phyloP scores from a whole-genome alignment of 73 alveolate species.

The Effrenium voratum region DNA sequence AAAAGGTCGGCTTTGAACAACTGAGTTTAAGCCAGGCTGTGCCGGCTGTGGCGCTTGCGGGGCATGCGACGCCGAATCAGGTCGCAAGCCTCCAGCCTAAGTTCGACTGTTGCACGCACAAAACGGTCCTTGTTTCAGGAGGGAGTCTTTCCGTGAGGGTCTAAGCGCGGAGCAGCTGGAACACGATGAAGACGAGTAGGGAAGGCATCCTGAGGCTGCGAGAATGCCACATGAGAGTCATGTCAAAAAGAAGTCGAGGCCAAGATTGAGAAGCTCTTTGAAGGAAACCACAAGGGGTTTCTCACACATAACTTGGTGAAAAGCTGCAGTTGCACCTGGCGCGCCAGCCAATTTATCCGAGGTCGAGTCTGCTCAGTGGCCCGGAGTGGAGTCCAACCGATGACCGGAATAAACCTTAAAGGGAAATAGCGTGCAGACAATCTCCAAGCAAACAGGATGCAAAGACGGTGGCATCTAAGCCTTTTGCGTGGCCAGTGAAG shows the following conservation, averaged over 20 bases:
- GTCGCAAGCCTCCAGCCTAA: slow-evolving; percentile 58
- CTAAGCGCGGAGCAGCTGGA: slow-evolving; percentile 21
- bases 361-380: slow-evolving; percentile 65
- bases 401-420: slow-evolving; percentile 95
- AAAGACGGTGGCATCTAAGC: neutral
- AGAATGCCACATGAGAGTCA: neutral
- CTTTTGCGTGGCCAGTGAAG: slow-evolving; percentile 96
- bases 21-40: neutral
- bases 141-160: neutral
- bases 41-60: neutral
- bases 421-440: neutral
- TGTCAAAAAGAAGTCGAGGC: no score
- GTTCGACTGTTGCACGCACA: neutral
- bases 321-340: neutral
- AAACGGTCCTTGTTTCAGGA: neutral
- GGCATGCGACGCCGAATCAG: slow-evolving; percentile 39
- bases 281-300: neutral
- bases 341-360: neutral
- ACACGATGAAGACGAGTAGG: slow-evolving; percentile 55
- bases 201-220: slow-evolving; percentile 49
- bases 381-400: slow-evolving; percentile 84
- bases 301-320: neutral
- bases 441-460: neutral
- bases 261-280: neutral
- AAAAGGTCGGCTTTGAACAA: neutral